Evolutionary conservation across 2,329 filamentous ascomycete species (phyloP).

Genomic region (Fusarium incarnatum): DNA sequence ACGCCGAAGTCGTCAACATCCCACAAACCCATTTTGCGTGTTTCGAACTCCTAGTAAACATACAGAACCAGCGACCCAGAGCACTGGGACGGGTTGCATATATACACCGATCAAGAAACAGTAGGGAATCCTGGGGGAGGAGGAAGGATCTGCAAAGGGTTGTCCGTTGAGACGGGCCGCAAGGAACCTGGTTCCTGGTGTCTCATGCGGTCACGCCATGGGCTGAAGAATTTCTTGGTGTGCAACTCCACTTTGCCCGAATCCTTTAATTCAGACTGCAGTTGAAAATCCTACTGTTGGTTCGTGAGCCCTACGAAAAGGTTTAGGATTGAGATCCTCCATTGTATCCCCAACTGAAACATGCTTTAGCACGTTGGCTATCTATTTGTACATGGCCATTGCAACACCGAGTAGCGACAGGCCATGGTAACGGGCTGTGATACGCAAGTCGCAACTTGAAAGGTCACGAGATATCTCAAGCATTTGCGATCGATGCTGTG

Average conservation of each 20-base stretch:
- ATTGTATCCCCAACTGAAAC: background rate
- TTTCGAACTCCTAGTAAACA: background rate
- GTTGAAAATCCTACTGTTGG: background rate
- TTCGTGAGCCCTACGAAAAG: background rate
- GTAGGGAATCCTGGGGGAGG: background rate
- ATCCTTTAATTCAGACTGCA: background rate
- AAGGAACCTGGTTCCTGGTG: slow-evolving; percentile 1
- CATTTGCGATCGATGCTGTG: background rate
- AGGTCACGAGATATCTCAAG: background rate
- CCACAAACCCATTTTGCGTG: slow-evolving; percentile 35
- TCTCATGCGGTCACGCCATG: background rate
- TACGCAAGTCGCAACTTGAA: background rate
- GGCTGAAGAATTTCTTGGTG: background rate
- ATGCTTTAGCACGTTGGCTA: background rate
- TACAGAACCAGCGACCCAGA: background rate
- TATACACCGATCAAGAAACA: background rate
- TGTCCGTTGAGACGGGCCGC: too few relatives aligned
- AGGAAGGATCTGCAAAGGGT: background rate
- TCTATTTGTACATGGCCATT: background rate
- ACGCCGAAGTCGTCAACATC: slow-evolving; percentile 36
- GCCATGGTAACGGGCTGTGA: background rate
- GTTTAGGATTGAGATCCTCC: background rate
- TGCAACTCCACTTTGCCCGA: background rate
- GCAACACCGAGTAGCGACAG: background rate
- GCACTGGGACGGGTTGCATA: background rate